These are phyloP conservation scores for Komagataella mondaviorum DNA, from an alignment of 805 yeast species.

Conservation along the genomic window DNA sequence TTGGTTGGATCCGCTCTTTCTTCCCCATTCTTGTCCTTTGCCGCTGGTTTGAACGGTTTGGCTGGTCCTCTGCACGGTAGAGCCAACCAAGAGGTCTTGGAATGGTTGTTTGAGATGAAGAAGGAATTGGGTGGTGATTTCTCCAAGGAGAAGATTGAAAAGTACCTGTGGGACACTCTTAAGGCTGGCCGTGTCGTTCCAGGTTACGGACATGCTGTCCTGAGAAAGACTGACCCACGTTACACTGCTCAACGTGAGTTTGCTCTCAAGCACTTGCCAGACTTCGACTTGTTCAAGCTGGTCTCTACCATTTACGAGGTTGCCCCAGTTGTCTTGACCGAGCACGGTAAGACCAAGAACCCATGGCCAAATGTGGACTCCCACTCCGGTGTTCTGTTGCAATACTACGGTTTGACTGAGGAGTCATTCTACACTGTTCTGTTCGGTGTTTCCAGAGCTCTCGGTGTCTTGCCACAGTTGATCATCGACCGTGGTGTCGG, in stretches of 20 bases:
- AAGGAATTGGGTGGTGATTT: constrained; percentile 58
- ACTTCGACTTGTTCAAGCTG: constrained; percentile 65
- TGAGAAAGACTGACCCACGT: constrained; percentile 83
- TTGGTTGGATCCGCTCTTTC: constrained; percentile 75
- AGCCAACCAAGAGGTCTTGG: constrained; percentile 80
- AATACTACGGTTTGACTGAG: constrained; percentile 76
- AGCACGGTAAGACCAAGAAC: constrained; percentile 85
- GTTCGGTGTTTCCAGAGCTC: constrained; percentile 79
- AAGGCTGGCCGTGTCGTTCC: constrained; percentile 79
- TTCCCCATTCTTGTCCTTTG: constrained; percentile 63
- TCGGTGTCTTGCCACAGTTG: constrained; percentile 78
- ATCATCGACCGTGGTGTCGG: constrained; percentile 79
- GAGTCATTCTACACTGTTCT: constrained; percentile 75
- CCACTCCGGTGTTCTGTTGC: constrained; percentile 74
- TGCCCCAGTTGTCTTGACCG: constrained; percentile 68
- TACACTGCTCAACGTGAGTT: constrained; percentile 79
- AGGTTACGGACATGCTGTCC: constrained; percentile 82
- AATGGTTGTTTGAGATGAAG: constrained; percentile 61
- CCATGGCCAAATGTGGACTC: constrained; percentile 92
- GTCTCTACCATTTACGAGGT: constrained; percentile 70
- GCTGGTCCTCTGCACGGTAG: constrained; percentile 86
- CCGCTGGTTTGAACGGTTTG: constrained; percentile 76
- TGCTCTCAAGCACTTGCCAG: constrained; percentile 63
- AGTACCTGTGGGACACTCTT: constrained; percentile 66
- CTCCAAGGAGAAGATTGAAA: constrained; percentile 55